Percentiles rank a stretch among this genome's conserved stretches.
Conservation (phyloP, 768 basidiomycete genomes). For the Lactifluus volemus region DNA sequence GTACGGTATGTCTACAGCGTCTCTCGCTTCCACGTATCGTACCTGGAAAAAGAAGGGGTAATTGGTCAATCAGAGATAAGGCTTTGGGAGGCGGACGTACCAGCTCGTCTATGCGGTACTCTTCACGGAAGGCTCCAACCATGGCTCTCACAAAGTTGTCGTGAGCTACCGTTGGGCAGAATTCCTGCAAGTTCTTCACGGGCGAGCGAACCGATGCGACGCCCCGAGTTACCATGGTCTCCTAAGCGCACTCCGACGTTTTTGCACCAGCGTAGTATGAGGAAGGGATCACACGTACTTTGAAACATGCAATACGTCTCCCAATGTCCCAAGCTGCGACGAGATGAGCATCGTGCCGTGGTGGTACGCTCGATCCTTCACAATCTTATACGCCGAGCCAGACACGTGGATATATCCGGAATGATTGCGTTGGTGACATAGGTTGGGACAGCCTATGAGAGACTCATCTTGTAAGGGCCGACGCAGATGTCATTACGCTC, state of each 20-base stretch:
- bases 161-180: constrained; percentile 46
- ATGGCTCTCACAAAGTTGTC: constrained; percentile 64
- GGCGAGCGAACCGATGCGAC: constrained; percentile 90
- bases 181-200: constrained; percentile 71
- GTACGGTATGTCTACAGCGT: constrained; percentile 46
- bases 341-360: constrained; percentile 98
- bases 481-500: constrained; percentile 90
- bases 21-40: constrained; percentile 27
- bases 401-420: constrained; percentile 55
- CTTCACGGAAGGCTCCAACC: constrained; percentile 52
- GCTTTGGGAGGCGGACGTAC: constrained; percentile 18
- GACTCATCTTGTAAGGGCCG: constrained; percentile 79
- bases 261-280: neutral
- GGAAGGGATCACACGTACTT: constrained; percentile 35
- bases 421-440: constrained; percentile 18
- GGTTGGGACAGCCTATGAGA: neutral
- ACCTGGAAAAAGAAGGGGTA: neutral
- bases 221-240: constrained; percentile 73
- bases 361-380: constrained; percentile 85
- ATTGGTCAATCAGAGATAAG: neutral
- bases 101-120: constrained; percentile 39
- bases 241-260: constrained; percentile 33
- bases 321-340: constrained; percentile 61
- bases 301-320: constrained; percentile 55
- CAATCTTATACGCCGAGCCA: constrained; percentile 96